phyloP scores from a whole-genome alignment of 306 rosid species.

The Vigna radiata region DNA sequence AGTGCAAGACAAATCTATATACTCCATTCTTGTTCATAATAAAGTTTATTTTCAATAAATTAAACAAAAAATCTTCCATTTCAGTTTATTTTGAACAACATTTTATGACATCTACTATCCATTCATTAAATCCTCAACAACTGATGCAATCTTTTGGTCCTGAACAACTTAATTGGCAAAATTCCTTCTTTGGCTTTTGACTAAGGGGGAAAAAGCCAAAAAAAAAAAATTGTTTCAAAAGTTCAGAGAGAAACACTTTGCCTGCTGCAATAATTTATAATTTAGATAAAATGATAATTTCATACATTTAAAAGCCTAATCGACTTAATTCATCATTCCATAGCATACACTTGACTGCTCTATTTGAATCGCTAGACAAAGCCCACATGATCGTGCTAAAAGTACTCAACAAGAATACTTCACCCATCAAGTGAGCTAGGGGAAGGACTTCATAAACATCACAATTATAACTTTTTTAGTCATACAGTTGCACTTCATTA shows the following conservation, averaged over 20 bases:
- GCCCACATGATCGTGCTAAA: constrained; percentile 4
- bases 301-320: background rate
- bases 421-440: constrained; percentile 14
- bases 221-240: constrained; percentile 15
- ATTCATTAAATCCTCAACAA: background rate
- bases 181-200: background rate
- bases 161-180: background rate
- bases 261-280: constrained; percentile 29
- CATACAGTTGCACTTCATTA: constrained; percentile 31
- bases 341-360: background rate
- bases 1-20: background rate
- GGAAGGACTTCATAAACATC: background rate
- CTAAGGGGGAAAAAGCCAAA: background rate
- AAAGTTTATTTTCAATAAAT: background rate
- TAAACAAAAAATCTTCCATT: background rate
- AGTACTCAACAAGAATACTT: constrained; percentile 35
- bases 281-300: constrained; percentile 15
- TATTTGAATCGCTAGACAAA: constrained; percentile 27
- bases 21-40: background rate
- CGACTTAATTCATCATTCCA: constrained; percentile 20
- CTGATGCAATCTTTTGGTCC: background rate
- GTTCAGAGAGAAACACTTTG: constrained; percentile 7
- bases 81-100: background rate
- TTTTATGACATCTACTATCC: background rate
- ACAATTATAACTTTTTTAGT: constrained; percentile 1